A percentile compares a stretch with the other conserved stretches of the same genome.
phyloP scores from a whole-genome alignment of 2,329 filamentous ascomycete genomes.

The Emericellopsis cladophorae region DNA sequence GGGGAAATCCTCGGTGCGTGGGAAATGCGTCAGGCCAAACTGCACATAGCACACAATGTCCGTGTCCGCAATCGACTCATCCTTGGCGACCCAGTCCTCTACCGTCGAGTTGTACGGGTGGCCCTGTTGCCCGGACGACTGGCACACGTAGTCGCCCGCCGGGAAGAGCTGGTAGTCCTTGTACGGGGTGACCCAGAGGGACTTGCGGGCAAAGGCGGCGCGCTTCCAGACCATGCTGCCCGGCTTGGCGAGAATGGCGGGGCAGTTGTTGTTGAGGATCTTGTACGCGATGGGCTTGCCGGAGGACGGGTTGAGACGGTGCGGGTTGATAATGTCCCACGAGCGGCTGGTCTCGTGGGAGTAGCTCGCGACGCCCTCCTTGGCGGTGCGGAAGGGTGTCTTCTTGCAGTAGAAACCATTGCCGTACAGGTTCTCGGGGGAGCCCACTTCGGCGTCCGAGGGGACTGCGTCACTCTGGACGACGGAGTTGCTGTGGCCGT shows the following conservation, averaged over 20 bases:
- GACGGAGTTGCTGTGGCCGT: conserved; percentile 42
- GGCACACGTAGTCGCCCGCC: conserved; percentile 47
- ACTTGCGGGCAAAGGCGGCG: conserved; percentile 44
- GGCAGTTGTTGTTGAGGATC: conserved; percentile 5
- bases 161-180: conserved; percentile 46
- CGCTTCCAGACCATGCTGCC: conserved; percentile 43
- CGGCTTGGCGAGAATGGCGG: conserved; percentile 33
- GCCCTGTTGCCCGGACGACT: conserved; percentile 36
- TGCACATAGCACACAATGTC: conserved; percentile 45
- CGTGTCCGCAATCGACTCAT: conserved; percentile 38
- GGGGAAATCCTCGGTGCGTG: conserved; percentile 42
- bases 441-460: conserved; percentile 43
- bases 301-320: conserved; percentile 33
- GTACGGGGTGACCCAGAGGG: conserved; percentile 45
- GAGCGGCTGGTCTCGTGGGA: conserved; percentile 5
- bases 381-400: conserved; percentile 11
- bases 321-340: conserved; percentile 30
- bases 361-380: conserved; percentile 7
- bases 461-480: conserved; percentile 55
- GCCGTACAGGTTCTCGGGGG: conserved; percentile 56
- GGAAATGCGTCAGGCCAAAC: conserved; percentile 41
- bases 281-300: conserved; percentile 32
- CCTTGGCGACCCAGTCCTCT: conserved; percentile 28
- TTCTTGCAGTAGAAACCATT: conserved; percentile 50
- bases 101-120: conserved; percentile 24